phyloP scores from a whole-genome alignment of 345 rosid genomes.

The Gossypium turneri region DNA sequence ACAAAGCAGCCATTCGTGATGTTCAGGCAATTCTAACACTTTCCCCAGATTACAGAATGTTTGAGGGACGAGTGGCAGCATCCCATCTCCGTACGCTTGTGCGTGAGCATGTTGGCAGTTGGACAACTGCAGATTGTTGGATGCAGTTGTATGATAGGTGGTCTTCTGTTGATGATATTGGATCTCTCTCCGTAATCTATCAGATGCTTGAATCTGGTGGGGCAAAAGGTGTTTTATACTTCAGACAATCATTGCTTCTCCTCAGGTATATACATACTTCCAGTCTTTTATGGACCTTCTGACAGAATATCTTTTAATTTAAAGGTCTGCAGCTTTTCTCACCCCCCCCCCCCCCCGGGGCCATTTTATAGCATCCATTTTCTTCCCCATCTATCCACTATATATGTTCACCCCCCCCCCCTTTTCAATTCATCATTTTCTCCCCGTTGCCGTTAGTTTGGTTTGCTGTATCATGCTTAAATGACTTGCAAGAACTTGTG shows the following conservation, averaged over 20 bases:
- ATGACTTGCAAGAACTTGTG: background rate
- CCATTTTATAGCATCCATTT: background rate
- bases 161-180: constrained; percentile 96
- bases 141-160: constrained; percentile 90
- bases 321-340: background rate
- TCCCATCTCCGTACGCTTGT: constrained; percentile 84
- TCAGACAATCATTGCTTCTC: constrained; percentile 93
- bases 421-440: background rate
- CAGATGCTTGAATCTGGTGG: constrained; percentile 99
- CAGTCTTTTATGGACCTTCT: background rate
- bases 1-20: constrained; percentile 82
- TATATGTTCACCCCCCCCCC: background rate
- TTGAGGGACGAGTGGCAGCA: constrained; percentile 90
- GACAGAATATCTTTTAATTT: background rate
- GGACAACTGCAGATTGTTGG: constrained; percentile 99
- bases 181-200: constrained; percentile 95
- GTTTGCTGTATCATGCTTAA: constrained; percentile 5
- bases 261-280: constrained; percentile 50
- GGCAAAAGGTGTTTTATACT: constrained; percentile 81
- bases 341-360: background rate
- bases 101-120: constrained; percentile 78
- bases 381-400: background rate
- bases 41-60: constrained; percentile 83
- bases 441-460: background rate
- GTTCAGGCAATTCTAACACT: constrained; percentile 91